Evolutionary conservation across 306 rosid species (phyloP), one percentile per base, ranked within the genome.

Genomic region (Castanospermum australe): DNA sequence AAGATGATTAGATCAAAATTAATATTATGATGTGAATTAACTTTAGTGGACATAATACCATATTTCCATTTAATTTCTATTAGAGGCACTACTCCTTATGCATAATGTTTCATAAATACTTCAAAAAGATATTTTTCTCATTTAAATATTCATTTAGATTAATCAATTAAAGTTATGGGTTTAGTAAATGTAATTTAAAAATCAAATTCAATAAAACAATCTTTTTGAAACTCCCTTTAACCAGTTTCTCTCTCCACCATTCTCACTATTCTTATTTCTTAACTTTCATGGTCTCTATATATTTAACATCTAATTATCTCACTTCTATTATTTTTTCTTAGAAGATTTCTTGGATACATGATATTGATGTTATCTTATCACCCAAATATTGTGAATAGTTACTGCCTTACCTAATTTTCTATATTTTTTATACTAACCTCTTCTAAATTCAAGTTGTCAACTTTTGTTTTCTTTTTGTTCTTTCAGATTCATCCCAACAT

Each of bases 401-500:
- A 59, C 22, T 14, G 17, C 36, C 61, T 32, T 45, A 33, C 56
- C 75, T 67, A 67, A 71, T 55, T 50, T 56, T 36, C 75, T 72
- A 75, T 56, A 64, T n/a, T 41, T 44, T 62, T 64, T 62, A 65
- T 68, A 28, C 65, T 83, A 96, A 97, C 88, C 97, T 77, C 91
- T 93, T 81, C 97, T 32, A 22, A 36, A 17, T 52, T 75, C 17
- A 67, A 57, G 70, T 71, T 38, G 32, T 42, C 45, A 21, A 65
- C 38, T 51, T 72, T 1, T 15, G 21, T 60, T 42, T 15, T 75
- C 18, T 51, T 9, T 8, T 79, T 41, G 52, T 13, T 22, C 11
- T 81, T 63, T 45, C 86, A 96, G 99, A 93, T 96, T 71, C 97
- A 96, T 87, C 84, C 94, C 76, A 90, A 92, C 62, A 91, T 93